Evolutionary conservation across 768 basidiomycete species (phyloP).

Genomic region (Suillus subluteus): DNA sequence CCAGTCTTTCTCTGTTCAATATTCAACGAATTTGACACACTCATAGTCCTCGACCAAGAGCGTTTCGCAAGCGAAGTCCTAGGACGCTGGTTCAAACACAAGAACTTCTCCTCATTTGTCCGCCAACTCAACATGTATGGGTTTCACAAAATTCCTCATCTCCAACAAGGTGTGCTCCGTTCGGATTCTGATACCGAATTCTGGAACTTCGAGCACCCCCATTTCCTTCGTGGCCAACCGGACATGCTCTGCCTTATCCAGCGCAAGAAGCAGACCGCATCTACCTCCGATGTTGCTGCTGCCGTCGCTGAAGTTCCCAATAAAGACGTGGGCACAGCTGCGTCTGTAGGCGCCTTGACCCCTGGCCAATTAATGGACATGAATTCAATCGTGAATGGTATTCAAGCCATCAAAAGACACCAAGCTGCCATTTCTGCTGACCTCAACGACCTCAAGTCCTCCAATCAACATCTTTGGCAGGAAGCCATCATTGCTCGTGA

Average conservation of each 20-base stretch:
- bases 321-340: conserved; percentile 22
- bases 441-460: conserved; percentile 83
- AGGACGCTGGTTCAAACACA: conserved; percentile 96
- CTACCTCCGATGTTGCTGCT: conserved; percentile 34
- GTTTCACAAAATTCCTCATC: conserved; percentile 95
- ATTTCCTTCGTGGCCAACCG: conserved; percentile 88
- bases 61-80: conserved; percentile 88
- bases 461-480: conserved; percentile 91
- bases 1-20: conserved; percentile 10
- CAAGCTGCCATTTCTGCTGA: conserved; percentile 92
- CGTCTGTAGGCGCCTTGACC: conserved; percentile 33
- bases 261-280: conserved; percentile 66
- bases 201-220: conserved; percentile 91
- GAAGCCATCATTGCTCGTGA: conserved; percentile 80
- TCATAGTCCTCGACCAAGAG: conserved; percentile 86
- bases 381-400: conserved; percentile 77
- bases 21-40: not conserved
- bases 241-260: conserved; percentile 87
- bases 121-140: conserved; percentile 97
- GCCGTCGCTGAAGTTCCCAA: conserved; percentile 19
- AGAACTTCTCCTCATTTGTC: conserved; percentile 94
- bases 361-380: conserved; percentile 70
- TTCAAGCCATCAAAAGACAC: conserved; percentile 86
- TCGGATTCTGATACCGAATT: conserved; percentile 80
- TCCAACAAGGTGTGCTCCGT: conserved; percentile 91